Conservation (phyloP, 208 protist species). For the Naegleria lovaniensis region DNA sequence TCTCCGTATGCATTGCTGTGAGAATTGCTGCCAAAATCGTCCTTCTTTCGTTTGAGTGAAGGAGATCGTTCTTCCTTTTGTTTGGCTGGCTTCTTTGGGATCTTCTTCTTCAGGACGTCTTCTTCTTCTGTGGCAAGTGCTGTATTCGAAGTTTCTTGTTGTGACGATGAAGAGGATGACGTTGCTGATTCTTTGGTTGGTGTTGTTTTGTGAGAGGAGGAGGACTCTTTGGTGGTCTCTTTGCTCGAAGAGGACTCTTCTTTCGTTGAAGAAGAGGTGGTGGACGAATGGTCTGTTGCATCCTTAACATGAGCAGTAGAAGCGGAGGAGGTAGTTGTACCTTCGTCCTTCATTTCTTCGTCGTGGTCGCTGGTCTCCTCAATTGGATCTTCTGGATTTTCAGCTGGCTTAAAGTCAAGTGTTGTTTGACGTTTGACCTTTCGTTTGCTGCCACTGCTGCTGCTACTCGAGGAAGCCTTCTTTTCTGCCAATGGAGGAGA, state of each 20-base stretch:
- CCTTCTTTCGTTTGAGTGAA: not conserved
- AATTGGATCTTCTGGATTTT: slow-evolving; percentile 11
- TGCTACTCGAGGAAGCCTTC: not conserved
- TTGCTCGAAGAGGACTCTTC: no score
- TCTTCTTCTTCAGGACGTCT: not conserved
- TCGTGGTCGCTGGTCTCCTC: not conserved
- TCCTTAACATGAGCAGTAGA: not conserved
- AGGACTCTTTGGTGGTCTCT: no score
- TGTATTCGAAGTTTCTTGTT: not conserved
- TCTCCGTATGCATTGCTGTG: not conserved
- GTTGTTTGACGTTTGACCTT: not conserved
- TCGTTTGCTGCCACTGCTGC: no score
- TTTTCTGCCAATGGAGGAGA: not conserved
- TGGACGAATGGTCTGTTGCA: no score
- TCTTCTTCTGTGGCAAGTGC: not conserved
- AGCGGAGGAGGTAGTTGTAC: not conserved
- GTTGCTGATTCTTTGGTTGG: not conserved
- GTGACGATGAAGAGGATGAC: not conserved
- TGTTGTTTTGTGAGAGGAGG: not conserved
- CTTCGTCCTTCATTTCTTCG: not conserved
- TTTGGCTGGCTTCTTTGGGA: not conserved
- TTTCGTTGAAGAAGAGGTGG: not conserved
- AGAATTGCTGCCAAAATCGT: not conserved
- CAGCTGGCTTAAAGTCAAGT: not conserved
- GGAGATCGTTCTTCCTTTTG: not conserved